Evolutionary conservation across 2,329 filamentous ascomycete species (phyloP), one percentile per base, ranked within the genome.

Genomic region (Verticillium isaacii): DNA sequence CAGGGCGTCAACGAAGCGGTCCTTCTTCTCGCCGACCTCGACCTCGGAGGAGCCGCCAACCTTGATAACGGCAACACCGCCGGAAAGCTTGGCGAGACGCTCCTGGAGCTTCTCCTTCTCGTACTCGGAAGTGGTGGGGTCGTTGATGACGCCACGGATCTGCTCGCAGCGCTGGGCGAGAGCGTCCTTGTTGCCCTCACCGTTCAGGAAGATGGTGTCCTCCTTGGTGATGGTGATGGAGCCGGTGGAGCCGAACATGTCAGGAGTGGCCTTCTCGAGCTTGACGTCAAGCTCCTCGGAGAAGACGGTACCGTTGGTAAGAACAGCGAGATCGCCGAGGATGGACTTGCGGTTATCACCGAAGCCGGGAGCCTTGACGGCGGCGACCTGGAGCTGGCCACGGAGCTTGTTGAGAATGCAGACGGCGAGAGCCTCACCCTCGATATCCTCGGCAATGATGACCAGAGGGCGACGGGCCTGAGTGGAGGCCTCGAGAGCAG

Each of bases 101-200:
- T 99, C 95, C 84, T 98, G 95, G 68, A 99, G 92, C 89, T 99
- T 99, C 90, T 99, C 95, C 88, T 97, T 98, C 88, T 99, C 95
- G 82, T 99, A 99, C 75, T 99, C 95, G 57, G 93, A 97, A 67
- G 95, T 99, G 71, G 86, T 89, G 68, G 94, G 90, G 82, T 99
- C 95, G 66, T 84, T 85, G 84, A 97, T 97, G 80, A 98, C 93
- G 69, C 94, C 93, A 70, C 95, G 93, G 80, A 99, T 99, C 85
- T 99, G 95, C 83, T 99, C 95, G 81, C 95, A 98, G 76, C 95
- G 91, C 85, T 97, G 93, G 67, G 91, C 81, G 72, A 99, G 96
- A 68, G 85, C 78, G 74, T 99, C 95, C 86, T 98, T 97, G 89
- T 83, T 90, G 67, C 95, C 95, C 73, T 97, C 93, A 62, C 95